A percentile compares a stretch with the other conserved stretches of the same genome.
Evolutionary conservation across 768 basidiomycete genomes (phyloP).

Genomic region (Tricholoma sp.): DNA sequence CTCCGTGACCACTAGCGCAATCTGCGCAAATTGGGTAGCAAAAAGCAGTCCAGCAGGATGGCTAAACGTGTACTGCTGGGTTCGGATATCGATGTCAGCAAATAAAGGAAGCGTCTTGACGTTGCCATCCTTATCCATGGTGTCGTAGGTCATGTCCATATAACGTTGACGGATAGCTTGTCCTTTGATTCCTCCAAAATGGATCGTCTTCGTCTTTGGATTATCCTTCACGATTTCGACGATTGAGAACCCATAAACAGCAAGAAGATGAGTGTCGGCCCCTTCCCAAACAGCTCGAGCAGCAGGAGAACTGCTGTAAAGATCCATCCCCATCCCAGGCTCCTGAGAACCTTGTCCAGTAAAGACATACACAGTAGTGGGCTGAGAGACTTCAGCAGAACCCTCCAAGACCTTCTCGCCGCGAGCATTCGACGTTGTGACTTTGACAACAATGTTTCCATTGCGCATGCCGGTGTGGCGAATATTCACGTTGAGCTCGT

Average conservation of each 20-base stretch:
- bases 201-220: constrained; percentile 96
- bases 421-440: constrained; percentile 77
- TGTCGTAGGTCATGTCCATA: constrained; percentile 99
- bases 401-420: constrained; percentile 93
- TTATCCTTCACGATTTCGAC: constrained; percentile 98
- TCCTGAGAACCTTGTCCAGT: constrained; percentile 99
- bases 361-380: constrained; percentile 92
- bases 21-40: constrained; percentile 98
- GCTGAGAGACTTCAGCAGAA: constrained; percentile 89
- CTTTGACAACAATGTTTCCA: constrained; percentile 88
- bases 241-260: constrained; percentile 98
- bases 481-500: constrained; percentile 81
- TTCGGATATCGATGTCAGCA: constrained; percentile 90
- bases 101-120: constrained; percentile 96
- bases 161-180: constrained; percentile 98
- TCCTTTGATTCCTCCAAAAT: constrained; percentile 99
- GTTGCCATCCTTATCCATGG: constrained; percentile 93
- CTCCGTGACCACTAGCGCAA: constrained; percentile 96
- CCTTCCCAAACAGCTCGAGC: constrained; percentile 97
- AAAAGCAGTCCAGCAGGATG: constrained; percentile 94
- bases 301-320: constrained; percentile 88
- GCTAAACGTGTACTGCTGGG: constrained; percentile 96
- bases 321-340: constrained; percentile 98
- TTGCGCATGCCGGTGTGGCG: constrained; percentile 89
- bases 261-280: constrained; percentile 88